Evolutionary conservation across 2,329 filamentous ascomycete species (phyloP).

Genomic region (Hymenoscyphus fraxineus): DNA sequence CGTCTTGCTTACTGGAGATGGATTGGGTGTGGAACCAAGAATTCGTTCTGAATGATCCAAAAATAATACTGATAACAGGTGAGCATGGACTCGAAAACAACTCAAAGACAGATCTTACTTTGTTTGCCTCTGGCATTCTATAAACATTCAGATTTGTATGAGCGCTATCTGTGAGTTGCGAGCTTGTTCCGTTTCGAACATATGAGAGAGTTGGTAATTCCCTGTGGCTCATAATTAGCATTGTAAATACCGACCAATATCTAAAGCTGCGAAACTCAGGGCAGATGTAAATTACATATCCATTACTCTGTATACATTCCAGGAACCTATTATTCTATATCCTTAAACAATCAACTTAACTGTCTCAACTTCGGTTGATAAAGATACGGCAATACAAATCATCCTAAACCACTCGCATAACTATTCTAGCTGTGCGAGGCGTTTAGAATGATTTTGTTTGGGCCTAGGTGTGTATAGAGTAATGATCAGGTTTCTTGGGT

Average conservation of each 20-base stretch:
- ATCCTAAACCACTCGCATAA: too few species aligned
- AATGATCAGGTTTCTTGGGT: too few species aligned
- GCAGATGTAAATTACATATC: too few species aligned
- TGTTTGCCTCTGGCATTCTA: background rate
- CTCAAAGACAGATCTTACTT: background rate
- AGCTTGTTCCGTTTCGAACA: background rate
- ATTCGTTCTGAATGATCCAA: conserved; percentile 8
- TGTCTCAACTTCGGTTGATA: too few species aligned
- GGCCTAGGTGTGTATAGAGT: too few species aligned
- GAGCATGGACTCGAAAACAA: background rate
- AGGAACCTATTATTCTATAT: too few species aligned
- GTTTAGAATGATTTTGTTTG: too few species aligned
- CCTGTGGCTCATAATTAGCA: conserved; percentile 1
- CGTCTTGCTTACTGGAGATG: conserved; percentile 7
- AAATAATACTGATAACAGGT: conserved; percentile 6
- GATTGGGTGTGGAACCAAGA: conserved; percentile 4
- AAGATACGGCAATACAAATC: too few species aligned
- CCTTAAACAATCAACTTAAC: background rate
- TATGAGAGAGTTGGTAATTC: conserved; percentile 4
- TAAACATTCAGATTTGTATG: background rate
- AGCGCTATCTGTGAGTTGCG: background rate
- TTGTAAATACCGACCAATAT: background rate
- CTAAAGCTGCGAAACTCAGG: too few species aligned
- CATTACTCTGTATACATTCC: too few species aligned
- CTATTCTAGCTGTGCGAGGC: too few species aligned